A percentile compares a stretch with the other conserved stretches of the same genome.
Conservation (phyloP, 495 filamentous ascomycete species). For the Penicillium lividum region DNA sequence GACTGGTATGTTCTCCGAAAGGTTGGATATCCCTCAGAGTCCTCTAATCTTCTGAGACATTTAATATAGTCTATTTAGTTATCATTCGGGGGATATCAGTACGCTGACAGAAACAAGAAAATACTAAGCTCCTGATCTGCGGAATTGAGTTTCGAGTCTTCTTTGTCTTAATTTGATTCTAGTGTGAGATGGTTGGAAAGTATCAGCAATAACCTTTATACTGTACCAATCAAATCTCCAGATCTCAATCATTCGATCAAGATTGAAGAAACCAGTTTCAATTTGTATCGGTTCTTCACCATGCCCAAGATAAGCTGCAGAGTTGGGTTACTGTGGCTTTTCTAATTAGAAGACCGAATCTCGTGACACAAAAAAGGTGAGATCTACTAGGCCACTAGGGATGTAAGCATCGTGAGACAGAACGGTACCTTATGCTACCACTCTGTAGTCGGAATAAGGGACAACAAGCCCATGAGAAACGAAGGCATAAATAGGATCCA, state of each 20-base stretch:
- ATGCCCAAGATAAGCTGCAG: background rate
- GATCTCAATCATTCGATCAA: background rate
- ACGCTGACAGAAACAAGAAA: background rate
- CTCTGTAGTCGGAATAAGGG: background rate
- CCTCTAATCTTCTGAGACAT: too few relatives aligned
- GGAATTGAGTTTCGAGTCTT: too few relatives aligned
- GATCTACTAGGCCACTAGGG: background rate
- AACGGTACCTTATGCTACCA: background rate
- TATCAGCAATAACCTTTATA: too few relatives aligned
- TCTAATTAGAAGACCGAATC: background rate
- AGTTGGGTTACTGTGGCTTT: background rate
- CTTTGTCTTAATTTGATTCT: too few relatives aligned
- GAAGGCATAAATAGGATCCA: background rate
- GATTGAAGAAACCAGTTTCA: background rate
- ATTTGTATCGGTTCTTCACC: background rate
- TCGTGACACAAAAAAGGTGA: background rate
- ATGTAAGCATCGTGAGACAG: background rate
- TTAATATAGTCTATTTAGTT: background rate
- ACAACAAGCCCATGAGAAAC: background rate
- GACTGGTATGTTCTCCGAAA: too few relatives aligned
- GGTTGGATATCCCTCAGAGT: too few relatives aligned
- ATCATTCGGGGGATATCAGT: background rate
- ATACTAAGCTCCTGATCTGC: background rate
- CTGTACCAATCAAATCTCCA: background rate
- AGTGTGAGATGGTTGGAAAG: too few relatives aligned